Evolutionary conservation across 176 grass and related monocot species (phyloP), one percentile per base, ranked within the genome.

Genomic region (Phoenix dactylifera): DNA sequence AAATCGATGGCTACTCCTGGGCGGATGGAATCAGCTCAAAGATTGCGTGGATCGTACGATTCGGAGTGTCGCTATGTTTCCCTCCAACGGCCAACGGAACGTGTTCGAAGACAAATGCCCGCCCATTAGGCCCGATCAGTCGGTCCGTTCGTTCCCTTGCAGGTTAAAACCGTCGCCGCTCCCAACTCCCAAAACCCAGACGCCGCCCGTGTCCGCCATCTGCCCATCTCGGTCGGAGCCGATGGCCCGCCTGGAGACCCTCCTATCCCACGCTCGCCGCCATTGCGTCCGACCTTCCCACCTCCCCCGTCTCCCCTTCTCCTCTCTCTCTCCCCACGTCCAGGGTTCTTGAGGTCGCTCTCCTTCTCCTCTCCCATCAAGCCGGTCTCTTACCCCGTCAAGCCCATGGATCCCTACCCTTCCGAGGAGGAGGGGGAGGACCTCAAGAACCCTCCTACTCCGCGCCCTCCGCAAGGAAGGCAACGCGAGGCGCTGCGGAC

Each of bases 241-340:
- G 56, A 89, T 95, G 85, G 89, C 82, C 59, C 89, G 88, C 68
- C 79, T 95, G 58, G 64, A 72, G 26, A 60, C 80, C 59, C 66
- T 89, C 69, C 51, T 87, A 20, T 79, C 59, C 72, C 67, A 62
- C 50, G 54, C 68, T 0, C 75, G 66, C 24, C 56, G 62, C 66
- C 57, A 52, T 53, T 50, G 66, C n/a, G 64, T 64, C 5, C 63
- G 49, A 1, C 51, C 67, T 3, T 28, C 71, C 39, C 72, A 72
- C 51, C 74, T 77, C 19, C 62, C 81, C 4, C 71, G 71, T 32
- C 25, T 57, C 20, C 68, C 70, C 1, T 72, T 79, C 69, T 83
- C 64, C 65, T 74, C 67, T 3, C 67, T 3, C 64, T 74, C 24
- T 65, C 76, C 79, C 35, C 35, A 14, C 35, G 12, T 14, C 35